Evolutionary conservation across 495 filamentous ascomycete species (phyloP).

Genomic region (Entonaema liquescens): DNA sequence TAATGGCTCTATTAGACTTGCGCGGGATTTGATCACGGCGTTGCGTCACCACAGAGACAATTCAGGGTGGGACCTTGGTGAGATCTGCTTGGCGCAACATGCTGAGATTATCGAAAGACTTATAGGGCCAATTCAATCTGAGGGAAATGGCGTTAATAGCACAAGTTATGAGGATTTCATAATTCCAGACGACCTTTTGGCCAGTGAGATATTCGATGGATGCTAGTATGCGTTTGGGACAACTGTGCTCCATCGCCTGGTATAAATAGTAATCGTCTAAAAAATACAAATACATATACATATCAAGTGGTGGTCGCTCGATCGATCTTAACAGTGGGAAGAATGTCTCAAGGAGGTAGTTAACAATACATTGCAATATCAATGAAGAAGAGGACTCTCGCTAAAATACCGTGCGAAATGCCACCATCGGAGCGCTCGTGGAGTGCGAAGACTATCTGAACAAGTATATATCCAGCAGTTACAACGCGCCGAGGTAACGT

Average conservation of each 20-base stretch:
- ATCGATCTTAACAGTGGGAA: too few species aligned
- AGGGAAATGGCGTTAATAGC: neutral
- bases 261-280: too few species aligned
- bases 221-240: neutral
- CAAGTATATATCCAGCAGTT: too few species aligned
- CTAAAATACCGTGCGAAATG: too few species aligned
- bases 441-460: too few species aligned
- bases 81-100: neutral
- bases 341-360: too few species aligned
- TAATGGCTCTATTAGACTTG: neutral
- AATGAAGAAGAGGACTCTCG: too few species aligned
- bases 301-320: too few species aligned
- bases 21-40: neutral
- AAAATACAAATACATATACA: too few species aligned
- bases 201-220: neutral
- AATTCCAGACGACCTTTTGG: neutral
- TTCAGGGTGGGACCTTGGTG: neutral
- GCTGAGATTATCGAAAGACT: neutral
- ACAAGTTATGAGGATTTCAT: neutral
- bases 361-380: too few species aligned
- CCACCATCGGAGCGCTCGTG: too few species aligned
- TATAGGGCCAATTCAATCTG: neutral
- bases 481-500: too few species aligned
- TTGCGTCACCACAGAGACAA: neutral
- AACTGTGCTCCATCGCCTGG: neutral